phyloP scores from a whole-genome alignment of 306 rosid species.

The Quercus dentata region DNA sequence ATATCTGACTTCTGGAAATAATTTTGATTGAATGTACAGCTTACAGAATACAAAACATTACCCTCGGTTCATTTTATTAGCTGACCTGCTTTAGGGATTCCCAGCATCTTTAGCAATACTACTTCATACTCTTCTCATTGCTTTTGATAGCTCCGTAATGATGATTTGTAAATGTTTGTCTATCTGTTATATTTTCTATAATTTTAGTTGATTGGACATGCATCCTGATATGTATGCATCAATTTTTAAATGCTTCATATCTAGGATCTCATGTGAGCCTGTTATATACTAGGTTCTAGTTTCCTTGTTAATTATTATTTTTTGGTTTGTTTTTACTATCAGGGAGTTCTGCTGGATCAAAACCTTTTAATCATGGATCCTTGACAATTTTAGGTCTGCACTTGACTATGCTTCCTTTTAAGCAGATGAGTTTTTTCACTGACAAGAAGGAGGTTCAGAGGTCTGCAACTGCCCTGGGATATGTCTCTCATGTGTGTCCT shows the following conservation, averaged over 20 bases:
- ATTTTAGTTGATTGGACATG: background rate
- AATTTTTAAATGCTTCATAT: background rate
- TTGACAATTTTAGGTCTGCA: constrained; percentile 85
- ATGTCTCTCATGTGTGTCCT: constrained; percentile 78
- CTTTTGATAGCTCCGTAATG: background rate
- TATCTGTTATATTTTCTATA: background rate
- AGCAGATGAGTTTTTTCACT: constrained; percentile 78
- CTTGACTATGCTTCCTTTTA: constrained; percentile 77
- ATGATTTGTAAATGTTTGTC: background rate
- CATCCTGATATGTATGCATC: background rate
- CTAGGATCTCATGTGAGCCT: background rate
- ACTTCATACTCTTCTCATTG: too few relatives aligned
- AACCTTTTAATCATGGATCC: constrained; percentile 66
- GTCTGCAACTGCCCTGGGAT: constrained; percentile 94
- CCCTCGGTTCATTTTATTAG: too few relatives aligned
- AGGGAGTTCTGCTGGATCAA: constrained; percentile 65
- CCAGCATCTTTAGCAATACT: too few relatives aligned
- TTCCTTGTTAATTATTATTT: constrained; percentile 8
- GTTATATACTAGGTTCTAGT: constrained; percentile 13
- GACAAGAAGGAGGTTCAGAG: constrained; percentile 90
- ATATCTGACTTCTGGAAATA: too few relatives aligned
- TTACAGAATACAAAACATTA: too few relatives aligned
- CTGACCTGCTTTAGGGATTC: too few relatives aligned
- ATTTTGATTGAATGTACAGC: too few relatives aligned
- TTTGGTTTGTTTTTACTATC: constrained; percentile 3